Base-by-base conservation (phyloP, 164 flowering plant genomes). In the Nelumbo lutea region DNA sequence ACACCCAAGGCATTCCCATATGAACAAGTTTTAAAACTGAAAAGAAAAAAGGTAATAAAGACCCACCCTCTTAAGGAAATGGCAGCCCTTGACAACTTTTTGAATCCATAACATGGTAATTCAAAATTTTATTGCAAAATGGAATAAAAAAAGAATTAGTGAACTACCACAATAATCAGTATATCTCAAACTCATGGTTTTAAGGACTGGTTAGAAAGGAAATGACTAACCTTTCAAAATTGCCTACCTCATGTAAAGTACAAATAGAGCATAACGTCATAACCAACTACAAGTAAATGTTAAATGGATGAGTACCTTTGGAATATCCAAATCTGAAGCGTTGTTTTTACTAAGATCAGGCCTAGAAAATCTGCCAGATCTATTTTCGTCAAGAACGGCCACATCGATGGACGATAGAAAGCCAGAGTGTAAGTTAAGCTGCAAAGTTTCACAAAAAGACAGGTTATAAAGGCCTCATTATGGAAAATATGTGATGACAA, bases 391-490 rank as follows among this genome's bases (percentile, higher is more conserved):
- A 39, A 52, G 45, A 42, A 64, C 68, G 69, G 83, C 70, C 59
- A 72, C 65, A 74, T 88, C 90, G 65, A 82, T 62, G 74, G 91
- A 77, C 56, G 86, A 68, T 59, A 78, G 66, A 77, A 90, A 45
- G 79, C 88, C 77, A 66, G 95, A 75, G 72, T 86, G 84, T 73
- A 87, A 78, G 74, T 72, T 80, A 74, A 90, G 78, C 98, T 93
- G 93, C 79, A 67, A 67, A 50, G 66, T 43, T 42, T 42, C 57
- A 75, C 9, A 42, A 63, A 3, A 59, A 67, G 70, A 44, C 62
- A 78, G 59, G 69, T 5, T 27, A 27, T 27, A 27, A 27, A 27
- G 27, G 27, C 27, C 27, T 27, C 27, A 27, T 27, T 27, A 27
- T 27, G 27, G 27, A 27, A 27, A 27, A 27, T 27, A 27, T 27